Conservation (phyloP, 164 flowering plant genomes). For the Vitis rupestris region DNA sequence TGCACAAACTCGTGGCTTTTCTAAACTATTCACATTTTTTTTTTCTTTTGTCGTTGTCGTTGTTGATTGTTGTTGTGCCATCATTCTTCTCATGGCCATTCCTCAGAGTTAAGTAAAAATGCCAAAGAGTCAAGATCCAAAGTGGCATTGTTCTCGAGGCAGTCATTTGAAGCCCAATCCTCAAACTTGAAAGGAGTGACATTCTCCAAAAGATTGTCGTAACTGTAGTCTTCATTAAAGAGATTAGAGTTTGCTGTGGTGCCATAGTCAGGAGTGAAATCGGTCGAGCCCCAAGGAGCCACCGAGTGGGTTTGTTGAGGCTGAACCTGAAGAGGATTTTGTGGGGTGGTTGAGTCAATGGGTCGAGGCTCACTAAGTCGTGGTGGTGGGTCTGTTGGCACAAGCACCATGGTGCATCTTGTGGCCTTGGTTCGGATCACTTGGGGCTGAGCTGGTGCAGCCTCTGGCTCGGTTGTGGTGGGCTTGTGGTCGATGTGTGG, state of each 20-base stretch:
- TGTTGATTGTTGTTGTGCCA: too few relatives aligned
- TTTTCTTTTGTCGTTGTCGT: too few relatives aligned
- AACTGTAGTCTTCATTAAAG: too few relatives aligned
- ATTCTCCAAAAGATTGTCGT: too few relatives aligned
- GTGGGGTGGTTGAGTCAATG: background rate
- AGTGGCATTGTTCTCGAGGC: constrained; percentile 8
- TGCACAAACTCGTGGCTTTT: too few relatives aligned
- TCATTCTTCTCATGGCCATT: constrained; percentile 15
- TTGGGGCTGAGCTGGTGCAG: background rate
- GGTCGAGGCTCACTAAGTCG: background rate
- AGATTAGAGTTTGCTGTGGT: too few relatives aligned
- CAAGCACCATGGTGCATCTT: constrained; percentile 19
- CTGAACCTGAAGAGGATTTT: background rate
- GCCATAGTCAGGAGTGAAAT: too few relatives aligned
- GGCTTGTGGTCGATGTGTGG: background rate
- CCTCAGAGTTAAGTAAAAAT: constrained; percentile 23
- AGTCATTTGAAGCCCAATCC: constrained; percentile 8
- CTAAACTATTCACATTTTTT: too few relatives aligned
- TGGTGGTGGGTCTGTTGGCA: background rate
- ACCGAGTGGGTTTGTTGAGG: background rate
- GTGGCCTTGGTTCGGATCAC: constrained; percentile 26
- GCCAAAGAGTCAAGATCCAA: constrained; percentile 21
- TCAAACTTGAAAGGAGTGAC: background rate
- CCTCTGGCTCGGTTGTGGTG: background rate
- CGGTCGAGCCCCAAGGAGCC: too few relatives aligned